Percentiles rank a stretch among this genome's conserved stretches.
phyloP scores from a whole-genome alignment of 768 basidiomycete genomes.

The Bullera alba region DNA sequence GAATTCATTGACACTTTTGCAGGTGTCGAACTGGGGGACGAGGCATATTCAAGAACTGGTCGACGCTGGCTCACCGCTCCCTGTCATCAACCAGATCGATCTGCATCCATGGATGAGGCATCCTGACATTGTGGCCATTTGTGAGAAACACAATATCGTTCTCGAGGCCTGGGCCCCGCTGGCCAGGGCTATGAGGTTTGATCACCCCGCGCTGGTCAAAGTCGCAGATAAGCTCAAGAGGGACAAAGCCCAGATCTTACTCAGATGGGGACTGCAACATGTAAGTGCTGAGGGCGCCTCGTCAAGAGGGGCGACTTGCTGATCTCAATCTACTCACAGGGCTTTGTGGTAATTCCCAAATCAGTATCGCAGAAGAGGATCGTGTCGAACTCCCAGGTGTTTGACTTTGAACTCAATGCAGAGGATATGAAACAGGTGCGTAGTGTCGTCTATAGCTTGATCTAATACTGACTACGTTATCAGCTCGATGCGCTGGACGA shows the following conservation, averaged over 20 bases:
- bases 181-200: conserved; percentile 60
- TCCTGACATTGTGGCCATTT: conserved; percentile 57
- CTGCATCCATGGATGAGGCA: conserved; percentile 67
- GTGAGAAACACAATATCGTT: conserved; percentile 55
- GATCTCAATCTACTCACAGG: conserved; percentile 14
- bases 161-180: conserved; percentile 72
- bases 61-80: conserved; percentile 51
- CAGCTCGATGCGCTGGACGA: conserved; percentile 45
- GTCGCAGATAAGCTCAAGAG: conserved; percentile 57
- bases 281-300: conserved; percentile 41
- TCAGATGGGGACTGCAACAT: conserved; percentile 82
- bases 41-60: conserved; percentile 57
- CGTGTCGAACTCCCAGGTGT: conserved; percentile 49
- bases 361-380: conserved; percentile 49
- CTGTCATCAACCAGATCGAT: conserved; percentile 58
- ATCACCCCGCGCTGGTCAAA: conserved; percentile 53
- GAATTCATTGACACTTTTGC: neutral
- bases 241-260: conserved; percentile 58
- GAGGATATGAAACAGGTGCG: conserved; percentile 49
- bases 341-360: conserved; percentile 51
- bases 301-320: neutral
- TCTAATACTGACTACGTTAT: neutral
- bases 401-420: conserved; percentile 49
- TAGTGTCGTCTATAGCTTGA: neutral
- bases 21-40: conserved; percentile 49